These are phyloP conservation scores for Penicillium roqueforti DNA, from an alignment of 495 filamentous ascomycete species.

Conservation along the genomic window DNA sequence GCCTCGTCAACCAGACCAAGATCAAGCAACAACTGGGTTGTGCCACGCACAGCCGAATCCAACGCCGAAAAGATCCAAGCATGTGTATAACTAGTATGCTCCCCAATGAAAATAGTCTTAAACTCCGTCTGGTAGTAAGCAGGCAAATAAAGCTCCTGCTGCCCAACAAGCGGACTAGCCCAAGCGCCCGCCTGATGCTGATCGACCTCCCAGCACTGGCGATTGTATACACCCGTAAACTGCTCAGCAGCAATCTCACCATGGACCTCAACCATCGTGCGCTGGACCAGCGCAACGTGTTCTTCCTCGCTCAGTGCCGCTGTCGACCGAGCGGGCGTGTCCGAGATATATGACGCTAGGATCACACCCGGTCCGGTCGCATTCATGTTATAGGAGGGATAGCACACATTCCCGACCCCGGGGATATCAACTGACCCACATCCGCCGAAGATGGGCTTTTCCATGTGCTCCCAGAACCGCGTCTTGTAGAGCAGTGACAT, in stretches of 20 bases:
- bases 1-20: constrained; percentile 68
- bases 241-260: constrained; percentile 52
- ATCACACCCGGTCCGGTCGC: constrained; percentile 57
- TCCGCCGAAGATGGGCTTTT: constrained; percentile 58
- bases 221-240: constrained; percentile 56
- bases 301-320: constrained; percentile 46
- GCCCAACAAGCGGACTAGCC: constrained; percentile 52
- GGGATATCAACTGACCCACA: constrained; percentile 56
- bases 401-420: constrained; percentile 57
- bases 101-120: constrained; percentile 63
- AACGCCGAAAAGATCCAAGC: constrained; percentile 68
- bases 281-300: constrained; percentile 51
- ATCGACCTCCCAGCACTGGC: constrained; percentile 58
- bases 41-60: constrained; percentile 62
- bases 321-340: constrained; percentile 42
- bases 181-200: constrained; percentile 50
- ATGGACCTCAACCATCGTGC: constrained; percentile 59
- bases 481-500: constrained; percentile 59
- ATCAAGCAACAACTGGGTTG: constrained; percentile 61
- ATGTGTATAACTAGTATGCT: constrained; percentile 71
- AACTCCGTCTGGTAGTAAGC: constrained; percentile 66
- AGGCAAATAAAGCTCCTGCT: constrained; percentile 63
- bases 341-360: constrained; percentile 53
- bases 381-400: constrained; percentile 62
- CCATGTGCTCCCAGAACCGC: constrained; percentile 65